These are phyloP conservation scores for Candida berthetii DNA, from an alignment of 805 yeast genomes.

Conservation along the genomic window DNA sequence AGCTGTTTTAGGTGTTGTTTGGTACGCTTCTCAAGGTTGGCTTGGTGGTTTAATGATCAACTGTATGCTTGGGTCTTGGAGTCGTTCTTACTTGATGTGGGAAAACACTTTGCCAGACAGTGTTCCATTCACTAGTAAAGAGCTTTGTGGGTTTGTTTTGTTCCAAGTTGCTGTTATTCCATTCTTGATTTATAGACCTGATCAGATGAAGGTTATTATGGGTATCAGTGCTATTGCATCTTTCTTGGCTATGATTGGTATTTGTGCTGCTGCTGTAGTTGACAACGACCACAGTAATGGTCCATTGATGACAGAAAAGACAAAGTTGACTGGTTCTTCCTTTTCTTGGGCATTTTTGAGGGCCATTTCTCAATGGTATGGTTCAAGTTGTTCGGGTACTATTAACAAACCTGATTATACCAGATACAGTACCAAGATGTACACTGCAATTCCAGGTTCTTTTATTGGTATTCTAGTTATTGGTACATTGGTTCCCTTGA, in stretches of 20 bases:
- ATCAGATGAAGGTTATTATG: slow-evolving; percentile 12
- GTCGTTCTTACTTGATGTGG: slow-evolving; percentile 18
- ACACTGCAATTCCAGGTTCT: slow-evolving; percentile 14
- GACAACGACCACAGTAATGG: slow-evolving; percentile 25
- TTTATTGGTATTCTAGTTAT: slow-evolving; percentile 12
- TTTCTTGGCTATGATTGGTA: slow-evolving; percentile 19
- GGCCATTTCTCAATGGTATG: slow-evolving; percentile 33
- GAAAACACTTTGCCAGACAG: slow-evolving; percentile 24
- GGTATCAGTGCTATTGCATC: slow-evolving; percentile 11
- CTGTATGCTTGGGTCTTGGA: slow-evolving; percentile 15
- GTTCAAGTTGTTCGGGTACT: slow-evolving; percentile 31
- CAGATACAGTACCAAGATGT: slow-evolving; percentile 15
- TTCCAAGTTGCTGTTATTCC: slow-evolving; percentile 17
- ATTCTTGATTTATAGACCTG: slow-evolving; percentile 16
- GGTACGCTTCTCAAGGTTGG: slow-evolving; percentile 19
- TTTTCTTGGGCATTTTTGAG: slow-evolving; percentile 33
- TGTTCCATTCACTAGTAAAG: slow-evolving; percentile 29
- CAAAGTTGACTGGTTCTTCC: slow-evolving; percentile 14
- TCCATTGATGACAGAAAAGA: slow-evolving; percentile 21
- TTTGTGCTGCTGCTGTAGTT: slow-evolving; percentile 18
- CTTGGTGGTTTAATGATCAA: slow-evolving; percentile 18
- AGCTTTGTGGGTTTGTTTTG: slow-evolving; percentile 29
- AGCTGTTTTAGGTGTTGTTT: slow-evolving; percentile 16
- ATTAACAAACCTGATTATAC: slow-evolving; percentile 25
- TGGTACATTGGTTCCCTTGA: slow-evolving; percentile 21